Percentiles rank a stretch among this genome's conserved stretches.
These are phyloP conservation scores for Ceratobasidium theobromae DNA, from an alignment of 1,284 basidiomycete genomes.

Conservation along the genomic window DNA sequence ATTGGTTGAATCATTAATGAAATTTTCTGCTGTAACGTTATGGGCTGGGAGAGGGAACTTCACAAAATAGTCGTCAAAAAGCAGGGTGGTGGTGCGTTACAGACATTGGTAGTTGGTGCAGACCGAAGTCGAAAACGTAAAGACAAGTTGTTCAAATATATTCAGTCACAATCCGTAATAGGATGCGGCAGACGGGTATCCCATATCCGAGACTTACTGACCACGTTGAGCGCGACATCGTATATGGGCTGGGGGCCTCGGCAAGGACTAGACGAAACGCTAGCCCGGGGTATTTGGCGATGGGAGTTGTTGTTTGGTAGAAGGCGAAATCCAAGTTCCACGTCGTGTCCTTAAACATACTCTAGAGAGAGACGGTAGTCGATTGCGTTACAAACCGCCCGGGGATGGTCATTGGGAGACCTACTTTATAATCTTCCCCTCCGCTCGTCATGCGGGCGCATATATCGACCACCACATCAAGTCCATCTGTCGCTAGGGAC, in stretches of 20 bases:
- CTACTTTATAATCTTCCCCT: too few species aligned
- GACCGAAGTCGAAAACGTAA: not conserved
- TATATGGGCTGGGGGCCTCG: conserved; percentile 20
- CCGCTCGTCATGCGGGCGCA: too few species aligned
- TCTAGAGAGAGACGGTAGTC: conserved; percentile 25
- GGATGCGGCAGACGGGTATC: too few species aligned
- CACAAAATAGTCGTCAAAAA: not conserved
- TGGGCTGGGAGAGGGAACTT: conserved; percentile 35
- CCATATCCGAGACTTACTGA: conserved; percentile 22
- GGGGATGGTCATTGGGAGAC: not conserved
- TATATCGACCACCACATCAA: too few species aligned
- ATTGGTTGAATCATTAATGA: conserved; percentile 21
- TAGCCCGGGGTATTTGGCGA: not conserved
- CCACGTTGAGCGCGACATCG: conserved; percentile 31
- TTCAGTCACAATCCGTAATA: conserved; percentile 2
- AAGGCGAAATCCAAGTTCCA: conserved; percentile 33
- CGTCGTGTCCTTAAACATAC: conserved; percentile 17
- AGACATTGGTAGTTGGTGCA: not conserved
- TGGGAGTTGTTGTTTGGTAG: not conserved
- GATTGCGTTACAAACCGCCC: conserved; percentile 24
- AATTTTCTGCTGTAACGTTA: conserved; percentile 31
- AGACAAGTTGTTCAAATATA: conserved; percentile 19
- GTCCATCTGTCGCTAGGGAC: too few species aligned
- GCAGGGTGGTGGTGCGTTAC: not conserved
- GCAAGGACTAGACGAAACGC: conserved; percentile 1